Evolutionary conservation across 805 yeast species (phyloP).

Genomic region (Metschnikowia sp.): DNA sequence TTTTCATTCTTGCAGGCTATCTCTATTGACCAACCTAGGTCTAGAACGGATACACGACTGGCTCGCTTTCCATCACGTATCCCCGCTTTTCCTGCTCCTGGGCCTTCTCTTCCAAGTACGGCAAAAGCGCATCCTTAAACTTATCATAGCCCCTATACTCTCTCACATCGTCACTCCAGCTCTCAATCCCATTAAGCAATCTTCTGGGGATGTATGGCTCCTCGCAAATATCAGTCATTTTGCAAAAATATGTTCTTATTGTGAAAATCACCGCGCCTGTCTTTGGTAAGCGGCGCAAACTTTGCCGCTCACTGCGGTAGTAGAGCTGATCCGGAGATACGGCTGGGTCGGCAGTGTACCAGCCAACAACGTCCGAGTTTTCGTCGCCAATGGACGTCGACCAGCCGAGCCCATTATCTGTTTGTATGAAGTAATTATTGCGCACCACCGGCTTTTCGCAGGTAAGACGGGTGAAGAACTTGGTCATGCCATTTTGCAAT

Average conservation of each 20-base stretch:
- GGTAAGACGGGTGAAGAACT: slow-evolving; percentile 54
- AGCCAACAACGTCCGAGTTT: slow-evolving; percentile 47
- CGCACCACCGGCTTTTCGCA: slow-evolving; percentile 64
- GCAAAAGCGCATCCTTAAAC: slow-evolving; percentile 51
- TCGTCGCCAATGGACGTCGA: slow-evolving; percentile 62
- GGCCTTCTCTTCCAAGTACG: slow-evolving; percentile 50
- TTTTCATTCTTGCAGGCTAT: too few relatives aligned
- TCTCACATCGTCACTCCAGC: slow-evolving; percentile 60
- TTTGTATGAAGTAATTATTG: slow-evolving; percentile 63
- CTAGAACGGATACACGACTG: slow-evolving; percentile 36
- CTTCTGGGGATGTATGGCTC: slow-evolving; percentile 64
- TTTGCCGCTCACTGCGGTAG: slow-evolving; percentile 64
- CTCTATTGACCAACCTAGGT: too few relatives aligned
- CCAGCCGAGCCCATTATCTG: slow-evolving; percentile 63
- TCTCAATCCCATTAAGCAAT: slow-evolving; percentile 52
- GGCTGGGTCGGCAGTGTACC: slow-evolving; percentile 61
- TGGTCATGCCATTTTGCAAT: slow-evolving; percentile 61
- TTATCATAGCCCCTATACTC: slow-evolving; percentile 57
- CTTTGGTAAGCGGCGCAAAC: slow-evolving; percentile 57
- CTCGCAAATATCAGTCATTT: slow-evolving; percentile 48
- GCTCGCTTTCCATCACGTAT: slow-evolving; percentile 36
- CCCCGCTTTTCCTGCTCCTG: slow-evolving; percentile 47
- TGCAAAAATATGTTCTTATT: slow-evolving; percentile 60
- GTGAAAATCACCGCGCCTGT: slow-evolving; percentile 60
- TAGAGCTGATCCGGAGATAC: slow-evolving; percentile 43